Evolutionary conservation across 768 basidiomycete species (phyloP).

Genomic region (Tephrocybe sp.): DNA sequence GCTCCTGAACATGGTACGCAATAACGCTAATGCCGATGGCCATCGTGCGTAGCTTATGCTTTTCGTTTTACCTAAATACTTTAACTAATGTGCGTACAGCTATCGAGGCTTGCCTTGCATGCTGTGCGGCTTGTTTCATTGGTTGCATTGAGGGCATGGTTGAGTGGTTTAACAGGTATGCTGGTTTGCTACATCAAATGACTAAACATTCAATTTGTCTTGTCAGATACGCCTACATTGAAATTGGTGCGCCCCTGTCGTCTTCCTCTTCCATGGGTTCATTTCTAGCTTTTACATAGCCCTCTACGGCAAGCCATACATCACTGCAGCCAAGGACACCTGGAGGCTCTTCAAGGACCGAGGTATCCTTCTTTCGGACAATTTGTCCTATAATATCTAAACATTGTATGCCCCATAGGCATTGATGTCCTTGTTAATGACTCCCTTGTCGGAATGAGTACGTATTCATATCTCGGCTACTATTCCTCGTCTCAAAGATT

Average conservation of each 20-base stretch:
- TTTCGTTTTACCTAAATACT: not conserved
- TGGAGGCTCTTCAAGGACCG: conserved; percentile 77
- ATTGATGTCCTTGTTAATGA: conserved; percentile 86
- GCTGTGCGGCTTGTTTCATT: conserved; percentile 78
- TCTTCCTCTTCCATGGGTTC: not conserved
- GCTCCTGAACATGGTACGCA: conserved; percentile 55
- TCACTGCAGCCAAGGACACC: conserved; percentile 80
- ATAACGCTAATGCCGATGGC: conserved; percentile 62
- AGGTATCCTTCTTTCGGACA: conserved; percentile 35
- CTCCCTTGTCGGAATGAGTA: conserved; percentile 76
- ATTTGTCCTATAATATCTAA: conserved; percentile 19
- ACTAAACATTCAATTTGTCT: not conserved
- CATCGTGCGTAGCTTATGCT: conserved; percentile 59
- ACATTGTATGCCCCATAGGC: conserved; percentile 27
- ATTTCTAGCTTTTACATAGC: conserved; percentile 37
- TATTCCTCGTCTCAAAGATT: not conserved
- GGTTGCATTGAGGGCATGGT: conserved; percentile 69
- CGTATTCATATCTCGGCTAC: conserved; percentile 22
- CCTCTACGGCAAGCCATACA: conserved; percentile 82
- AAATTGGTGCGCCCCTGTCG: conserved; percentile 54
- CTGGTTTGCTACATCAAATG: not conserved
- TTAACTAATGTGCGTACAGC: conserved; percentile 38
- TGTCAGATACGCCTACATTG: conserved; percentile 79
- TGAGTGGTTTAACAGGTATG: conserved; percentile 77
- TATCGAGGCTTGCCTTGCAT: conserved; percentile 71